phyloP scores from a whole-genome alignment of 495 filamentous ascomycete genomes.

The Lepraria neglecta region DNA sequence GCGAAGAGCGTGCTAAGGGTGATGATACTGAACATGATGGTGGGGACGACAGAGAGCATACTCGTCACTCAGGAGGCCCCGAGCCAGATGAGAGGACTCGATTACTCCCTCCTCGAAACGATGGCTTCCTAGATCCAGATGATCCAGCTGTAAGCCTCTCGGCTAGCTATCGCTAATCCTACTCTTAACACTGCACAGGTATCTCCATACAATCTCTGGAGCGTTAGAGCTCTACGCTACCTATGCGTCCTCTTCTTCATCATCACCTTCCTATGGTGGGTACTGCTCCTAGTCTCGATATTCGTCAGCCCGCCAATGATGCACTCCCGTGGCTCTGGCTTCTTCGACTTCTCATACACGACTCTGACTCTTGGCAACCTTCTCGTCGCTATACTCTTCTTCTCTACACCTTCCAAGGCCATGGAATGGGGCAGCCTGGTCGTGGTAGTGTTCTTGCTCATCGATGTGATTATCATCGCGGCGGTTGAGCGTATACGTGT shows the following conservation, averaged over 20 bases:
- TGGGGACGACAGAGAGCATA: conserved; percentile 16
- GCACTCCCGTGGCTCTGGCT: conserved; percentile 80
- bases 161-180: background rate
- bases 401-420: conserved; percentile 69
- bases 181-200: conserved; percentile 47
- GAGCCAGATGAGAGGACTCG: conserved; percentile 67
- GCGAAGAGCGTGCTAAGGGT: conserved; percentile 33
- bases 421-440: conserved; percentile 63
- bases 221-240: conserved; percentile 68
- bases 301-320: conserved; percentile 86
- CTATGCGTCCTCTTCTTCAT: conserved; percentile 65
- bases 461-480: conserved; percentile 73
- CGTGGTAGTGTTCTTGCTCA: conserved; percentile 62
- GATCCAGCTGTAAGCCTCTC: conserved; percentile 70
- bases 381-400: conserved; percentile 75
- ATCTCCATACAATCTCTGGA: conserved; percentile 92
- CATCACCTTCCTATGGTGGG: conserved; percentile 85
- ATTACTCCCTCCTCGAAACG: conserved; percentile 56
- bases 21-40: conserved; percentile 26
- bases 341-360: conserved; percentile 77
- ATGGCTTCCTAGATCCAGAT: conserved; percentile 77
- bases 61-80: conserved; percentile 23
- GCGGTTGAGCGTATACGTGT: conserved; percentile 61
- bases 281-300: conserved; percentile 71
- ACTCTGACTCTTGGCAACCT: conserved; percentile 68